Conservation (phyloP, 305 asterid species). For the Withania somnifera region DNA sequence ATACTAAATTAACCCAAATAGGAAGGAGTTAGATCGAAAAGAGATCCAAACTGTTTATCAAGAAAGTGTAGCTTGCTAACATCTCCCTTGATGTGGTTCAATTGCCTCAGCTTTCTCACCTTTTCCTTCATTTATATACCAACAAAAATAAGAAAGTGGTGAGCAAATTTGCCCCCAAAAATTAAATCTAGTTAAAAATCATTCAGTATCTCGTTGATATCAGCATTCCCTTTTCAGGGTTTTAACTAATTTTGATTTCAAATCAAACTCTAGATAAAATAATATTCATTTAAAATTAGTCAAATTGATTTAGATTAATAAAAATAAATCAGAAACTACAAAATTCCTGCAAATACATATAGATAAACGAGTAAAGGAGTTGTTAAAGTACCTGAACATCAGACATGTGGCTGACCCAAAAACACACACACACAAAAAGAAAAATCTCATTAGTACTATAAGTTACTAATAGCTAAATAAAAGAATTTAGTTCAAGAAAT, state of each 20-base stretch:
- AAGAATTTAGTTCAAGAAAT: background rate
- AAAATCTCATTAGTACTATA: background rate
- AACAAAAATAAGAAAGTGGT: background rate
- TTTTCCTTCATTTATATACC: slow-evolving; percentile 29
- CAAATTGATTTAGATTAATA: background rate
- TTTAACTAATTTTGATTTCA: background rate
- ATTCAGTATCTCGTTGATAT: background rate
- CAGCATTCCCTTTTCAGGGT: background rate
- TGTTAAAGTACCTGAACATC: slow-evolving; percentile 44
- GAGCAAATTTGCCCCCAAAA: background rate
- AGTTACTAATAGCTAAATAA: background rate
- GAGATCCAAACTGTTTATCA: slow-evolving; percentile 35
- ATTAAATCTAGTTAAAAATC: background rate
- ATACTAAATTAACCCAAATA: background rate
- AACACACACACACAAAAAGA: background rate
- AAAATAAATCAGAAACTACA: background rate
- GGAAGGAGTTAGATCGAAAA: background rate
- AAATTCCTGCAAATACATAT: background rate
- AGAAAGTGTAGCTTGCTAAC: slow-evolving; percentile 33
- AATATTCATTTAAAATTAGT: background rate
- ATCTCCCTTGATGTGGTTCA: slow-evolving; percentile 38
- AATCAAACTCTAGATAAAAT: too few species aligned
- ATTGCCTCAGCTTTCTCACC: slow-evolving; percentile 31
- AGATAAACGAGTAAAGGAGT: background rate
- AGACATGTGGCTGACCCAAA: slow-evolving; percentile 25